Percentiles rank a stretch among this genome's conserved stretches.
These are phyloP conservation scores for Colletotrichum abscissum DNA, from an alignment of 2,329 filamentous ascomycete species.

Conservation along the genomic window DNA sequence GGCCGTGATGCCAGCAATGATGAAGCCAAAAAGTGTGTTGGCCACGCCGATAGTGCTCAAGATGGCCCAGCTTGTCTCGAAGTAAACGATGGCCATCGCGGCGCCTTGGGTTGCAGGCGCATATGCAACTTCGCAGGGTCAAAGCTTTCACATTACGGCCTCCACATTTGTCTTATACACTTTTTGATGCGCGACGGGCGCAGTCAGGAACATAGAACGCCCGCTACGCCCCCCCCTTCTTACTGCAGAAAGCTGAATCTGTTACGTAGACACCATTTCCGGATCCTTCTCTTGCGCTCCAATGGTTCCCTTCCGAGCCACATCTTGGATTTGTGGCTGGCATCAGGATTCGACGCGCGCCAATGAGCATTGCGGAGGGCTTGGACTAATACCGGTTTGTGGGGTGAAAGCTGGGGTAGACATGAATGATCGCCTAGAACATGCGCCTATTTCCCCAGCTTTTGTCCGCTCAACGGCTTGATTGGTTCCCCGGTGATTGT, in stretches of 20 bases:
- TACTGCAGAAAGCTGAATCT: neutral
- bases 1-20: constrained; percentile 52
- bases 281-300: neutral
- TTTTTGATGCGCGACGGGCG: neutral
- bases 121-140: neutral
- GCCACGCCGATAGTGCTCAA: constrained; percentile 55
- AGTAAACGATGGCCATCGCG: constrained; percentile 43
- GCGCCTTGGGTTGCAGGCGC: neutral
- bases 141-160: constrained; percentile 2
- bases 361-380: neutral
- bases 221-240: neutral
- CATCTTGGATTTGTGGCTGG: constrained; percentile 6
- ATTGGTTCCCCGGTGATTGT: neutral
- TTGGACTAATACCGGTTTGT: constrained; percentile 3
- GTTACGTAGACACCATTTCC: neutral
- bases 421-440: neutral
- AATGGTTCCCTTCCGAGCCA: neutral
- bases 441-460: neutral
- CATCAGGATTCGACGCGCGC: neutral
- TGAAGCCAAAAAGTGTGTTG: constrained; percentile 50
- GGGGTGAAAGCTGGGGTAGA: constrained; percentile 9
- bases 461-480: neutral
- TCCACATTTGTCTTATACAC: constrained; percentile 12
- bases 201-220: neutral
- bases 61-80: constrained; percentile 56